These are phyloP conservation scores for Clarkia xantiana DNA, from an alignment of 345 rosid genomes.

Conservation along the genomic window DNA sequence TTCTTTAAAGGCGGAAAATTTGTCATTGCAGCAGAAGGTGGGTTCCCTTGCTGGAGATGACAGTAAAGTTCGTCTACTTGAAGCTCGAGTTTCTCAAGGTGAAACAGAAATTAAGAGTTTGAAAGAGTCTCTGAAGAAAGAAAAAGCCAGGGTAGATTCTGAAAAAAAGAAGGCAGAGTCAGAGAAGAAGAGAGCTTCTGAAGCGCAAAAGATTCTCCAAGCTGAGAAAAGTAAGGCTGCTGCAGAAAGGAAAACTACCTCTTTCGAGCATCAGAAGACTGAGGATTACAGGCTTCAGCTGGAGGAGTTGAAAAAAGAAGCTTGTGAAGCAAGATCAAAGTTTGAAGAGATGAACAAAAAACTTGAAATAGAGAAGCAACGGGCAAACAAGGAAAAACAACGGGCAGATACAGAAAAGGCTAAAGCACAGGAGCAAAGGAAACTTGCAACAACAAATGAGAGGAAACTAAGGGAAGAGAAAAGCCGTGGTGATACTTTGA, in stretches of 20 bases:
- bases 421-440: constrained; percentile 37
- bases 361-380: constrained; percentile 45
- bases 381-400: constrained; percentile 34
- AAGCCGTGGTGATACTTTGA: constrained; percentile 24
- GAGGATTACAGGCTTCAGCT: constrained; percentile 39
- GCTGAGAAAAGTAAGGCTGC: constrained; percentile 34
- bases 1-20: constrained; percentile 37
- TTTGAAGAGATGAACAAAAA: constrained; percentile 26
- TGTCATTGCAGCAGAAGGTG: constrained; percentile 22
- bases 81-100: constrained; percentile 17
- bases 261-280: constrained; percentile 24
- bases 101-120: constrained; percentile 27
- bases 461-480: constrained; percentile 35
- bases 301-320: constrained; percentile 36
- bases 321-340: constrained; percentile 33
- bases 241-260: constrained; percentile 25
- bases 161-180: constrained; percentile 40
- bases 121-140: constrained; percentile 41
- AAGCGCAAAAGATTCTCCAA: constrained; percentile 25
- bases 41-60: constrained; percentile 17
- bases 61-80: constrained; percentile 24
- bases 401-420: constrained; percentile 39
- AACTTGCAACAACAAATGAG: constrained; percentile 35
- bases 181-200: constrained; percentile 32
- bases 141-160: constrained; percentile 39